A percentile compares a stretch with the other conserved stretches of the same genome.
Conservation (phyloP, 805 yeast species). For the Candida glaebosa region DNA sequence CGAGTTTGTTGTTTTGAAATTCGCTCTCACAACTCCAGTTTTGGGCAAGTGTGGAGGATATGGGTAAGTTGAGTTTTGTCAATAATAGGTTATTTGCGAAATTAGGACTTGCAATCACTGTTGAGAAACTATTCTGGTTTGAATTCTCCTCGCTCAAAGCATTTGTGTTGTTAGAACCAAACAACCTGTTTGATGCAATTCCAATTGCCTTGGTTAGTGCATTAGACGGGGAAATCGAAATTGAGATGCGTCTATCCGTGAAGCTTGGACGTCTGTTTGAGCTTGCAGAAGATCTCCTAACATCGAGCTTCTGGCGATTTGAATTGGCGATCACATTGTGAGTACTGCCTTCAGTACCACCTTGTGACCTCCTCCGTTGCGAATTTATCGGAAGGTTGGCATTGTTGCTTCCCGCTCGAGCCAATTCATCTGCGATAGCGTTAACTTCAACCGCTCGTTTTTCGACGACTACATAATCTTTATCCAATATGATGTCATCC, state of each 20-base stretch:
- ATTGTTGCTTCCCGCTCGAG: slow-evolving; percentile 53
- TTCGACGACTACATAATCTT: slow-evolving; percentile 92
- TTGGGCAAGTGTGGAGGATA: slow-evolving; percentile 15
- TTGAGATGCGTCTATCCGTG: slow-evolving; percentile 60
- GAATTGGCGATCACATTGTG: slow-evolving; percentile 12
- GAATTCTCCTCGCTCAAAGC: slow-evolving; percentile 5
- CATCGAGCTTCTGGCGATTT: slow-evolving; percentile 5
- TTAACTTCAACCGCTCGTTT: slow-evolving; percentile 93
- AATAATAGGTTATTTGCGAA: slow-evolving; percentile 34
- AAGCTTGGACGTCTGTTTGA: slow-evolving; percentile 59
- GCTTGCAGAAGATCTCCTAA: slow-evolving; percentile 38
- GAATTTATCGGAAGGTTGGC: slow-evolving; percentile 43
- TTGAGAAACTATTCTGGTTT: slow-evolving; percentile 12
- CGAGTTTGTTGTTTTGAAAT: background rate
- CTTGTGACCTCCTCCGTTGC: slow-evolving; percentile 27
- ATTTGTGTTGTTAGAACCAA: slow-evolving; percentile 44
- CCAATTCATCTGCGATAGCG: slow-evolving; percentile 91
- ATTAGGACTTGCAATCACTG: slow-evolving; percentile 24
- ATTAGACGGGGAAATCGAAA: slow-evolving; percentile 75
- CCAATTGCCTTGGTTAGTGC: slow-evolving; percentile 87
- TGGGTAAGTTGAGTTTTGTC: slow-evolving; percentile 31
- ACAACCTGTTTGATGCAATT: slow-evolving; percentile 81
- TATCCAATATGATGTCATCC: slow-evolving; percentile 58
- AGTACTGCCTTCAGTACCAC: slow-evolving; percentile 18
- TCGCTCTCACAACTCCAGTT: background rate